Evolutionary conservation across 805 yeast genomes (phyloP), one percentile per base, ranked within the genome.

Genomic region (Dipodascus geniculatus): DNA sequence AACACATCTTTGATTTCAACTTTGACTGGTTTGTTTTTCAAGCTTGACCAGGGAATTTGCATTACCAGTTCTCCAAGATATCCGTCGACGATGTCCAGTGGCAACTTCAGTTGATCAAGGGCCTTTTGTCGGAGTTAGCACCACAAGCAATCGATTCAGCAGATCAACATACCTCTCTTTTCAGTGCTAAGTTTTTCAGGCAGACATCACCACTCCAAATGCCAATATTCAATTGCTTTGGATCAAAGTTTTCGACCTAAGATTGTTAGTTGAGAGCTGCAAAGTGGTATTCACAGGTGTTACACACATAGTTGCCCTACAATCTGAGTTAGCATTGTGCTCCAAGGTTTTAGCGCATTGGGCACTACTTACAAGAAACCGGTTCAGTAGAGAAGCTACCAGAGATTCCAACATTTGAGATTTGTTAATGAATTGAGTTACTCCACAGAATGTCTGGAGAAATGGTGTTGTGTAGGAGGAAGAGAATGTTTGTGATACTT

Each of bases 151-250:
- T 14, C 55, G 19, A 3, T 9, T 24, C 23, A n/a, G n/a, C 48
- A 16, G 14, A n/a, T 19, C 17, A 3, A 55, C 71, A 48, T 56
- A 69, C 73, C 65, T 90, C 97, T 57, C 85, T 83, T 68, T 87
- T 88, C 55, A 93, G 73, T 54, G 83, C 77, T 57, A 95, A 75
- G 65, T 90, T 82, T 57, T 76, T 76, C 53, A 93, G 73, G 65
- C 86, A 86, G 31, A 90, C 98, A 72, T 93, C 98, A 38, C 99
- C 99, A 62, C 89, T 81, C 96, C 98, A 89, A 33, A 93, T 89
- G 2, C 98, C 98, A 53, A 93, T 90, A 61, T 93, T 90, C 63
- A 93, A 72, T 65, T 93, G 96, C 60, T 86, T 87, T 17, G 97
- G 90, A 70, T 93, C 99, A 68, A 93, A 93, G 69, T 93, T 87